These are phyloP conservation scores for Lasiodiplodia sp. DNA, from an alignment of 2,329 filamentous ascomycete genomes.

Conservation along the genomic window DNA sequence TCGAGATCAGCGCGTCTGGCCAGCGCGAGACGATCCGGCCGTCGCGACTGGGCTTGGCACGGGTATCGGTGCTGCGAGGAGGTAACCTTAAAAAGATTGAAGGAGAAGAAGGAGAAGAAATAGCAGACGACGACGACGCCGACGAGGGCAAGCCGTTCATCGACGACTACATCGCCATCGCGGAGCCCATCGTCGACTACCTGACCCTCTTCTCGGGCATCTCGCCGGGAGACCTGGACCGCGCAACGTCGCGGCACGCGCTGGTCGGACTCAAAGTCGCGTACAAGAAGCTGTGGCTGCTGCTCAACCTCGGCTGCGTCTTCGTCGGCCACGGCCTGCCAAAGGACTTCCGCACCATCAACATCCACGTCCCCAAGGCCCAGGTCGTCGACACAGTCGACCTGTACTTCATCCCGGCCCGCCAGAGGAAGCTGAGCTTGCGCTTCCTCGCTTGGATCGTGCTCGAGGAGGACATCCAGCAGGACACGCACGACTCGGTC, in stretches of 20 bases:
- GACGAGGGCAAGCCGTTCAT: slow-evolving; percentile 88
- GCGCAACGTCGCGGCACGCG: slow-evolving; percentile 77
- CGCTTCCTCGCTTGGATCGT: slow-evolving; percentile 92
- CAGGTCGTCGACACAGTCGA: slow-evolving; percentile 96
- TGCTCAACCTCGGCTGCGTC: slow-evolving; percentile 90
- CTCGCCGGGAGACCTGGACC: slow-evolving; percentile 82
- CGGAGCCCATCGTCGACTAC: slow-evolving; percentile 92
- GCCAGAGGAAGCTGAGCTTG: slow-evolving; percentile 85
- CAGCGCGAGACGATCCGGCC: slow-evolving; percentile 91
- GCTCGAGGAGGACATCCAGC: slow-evolving; percentile 92
- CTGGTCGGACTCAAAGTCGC: slow-evolving; percentile 87
- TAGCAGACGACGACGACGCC: neutral
- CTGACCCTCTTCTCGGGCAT: slow-evolving; percentile 95
- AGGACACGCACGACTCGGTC: slow-evolving; percentile 91
- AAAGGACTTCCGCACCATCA: slow-evolving; percentile 97
- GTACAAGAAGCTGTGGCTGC: slow-evolving; percentile 97
- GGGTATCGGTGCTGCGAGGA: slow-evolving; percentile 88
- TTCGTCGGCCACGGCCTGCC: slow-evolving; percentile 94
- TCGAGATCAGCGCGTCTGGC: slow-evolving; percentile 94
- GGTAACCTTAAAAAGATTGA: slow-evolving; percentile 55
- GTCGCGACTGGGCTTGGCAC: slow-evolving; percentile 87
- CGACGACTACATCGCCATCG: slow-evolving; percentile 94
- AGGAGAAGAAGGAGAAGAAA: neutral
- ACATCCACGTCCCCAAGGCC: slow-evolving; percentile 88
- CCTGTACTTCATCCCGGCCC: slow-evolving; percentile 82